Evolutionary conservation across 1,284 basidiomycete genomes (phyloP).

Genomic region (Tetrapyrgos nigripes): DNA sequence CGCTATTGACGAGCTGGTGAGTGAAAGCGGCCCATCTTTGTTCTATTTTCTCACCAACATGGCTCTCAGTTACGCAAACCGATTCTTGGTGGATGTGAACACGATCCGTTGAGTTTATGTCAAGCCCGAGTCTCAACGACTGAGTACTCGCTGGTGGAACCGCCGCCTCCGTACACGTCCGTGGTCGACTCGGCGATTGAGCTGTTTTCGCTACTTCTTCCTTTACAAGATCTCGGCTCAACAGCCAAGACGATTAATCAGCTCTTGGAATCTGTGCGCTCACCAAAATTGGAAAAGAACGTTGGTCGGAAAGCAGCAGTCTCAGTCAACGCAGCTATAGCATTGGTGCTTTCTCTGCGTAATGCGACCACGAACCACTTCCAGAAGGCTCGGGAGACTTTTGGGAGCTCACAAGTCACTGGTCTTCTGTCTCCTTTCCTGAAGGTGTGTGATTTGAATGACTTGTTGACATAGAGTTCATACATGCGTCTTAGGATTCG

Average conservation of each 20-base stretch:
- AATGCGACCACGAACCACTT: slow-evolving; percentile 58
- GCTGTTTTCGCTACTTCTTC: slow-evolving; percentile 84
- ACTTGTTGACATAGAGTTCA: background rate
- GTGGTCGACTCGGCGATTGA: slow-evolving; percentile 91
- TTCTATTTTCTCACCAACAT: slow-evolving; percentile 15
- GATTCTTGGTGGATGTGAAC: slow-evolving; percentile 85
- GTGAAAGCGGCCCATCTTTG: slow-evolving; percentile 26
- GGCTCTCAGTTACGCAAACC: slow-evolving; percentile 71
- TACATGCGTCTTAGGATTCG: slow-evolving; percentile 16
- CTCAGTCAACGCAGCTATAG: slow-evolving; percentile 83
- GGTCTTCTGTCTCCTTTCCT: slow-evolving; percentile 76
- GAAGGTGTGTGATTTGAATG: slow-evolving; percentile 56
- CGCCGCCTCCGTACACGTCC: slow-evolving; percentile 81
- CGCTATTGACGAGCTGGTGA: slow-evolving; percentile 76
- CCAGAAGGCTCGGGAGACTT: slow-evolving; percentile 69
- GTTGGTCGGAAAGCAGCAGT: slow-evolving; percentile 90
- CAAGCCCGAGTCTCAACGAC: slow-evolving; percentile 50
- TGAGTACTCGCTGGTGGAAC: slow-evolving; percentile 57
- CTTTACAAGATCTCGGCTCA: slow-evolving; percentile 77
- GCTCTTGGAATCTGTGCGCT: slow-evolving; percentile 74
- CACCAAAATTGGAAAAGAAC: slow-evolving; percentile 88
- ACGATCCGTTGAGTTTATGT: slow-evolving; percentile 85
- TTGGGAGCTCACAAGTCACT: slow-evolving; percentile 77
- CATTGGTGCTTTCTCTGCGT: slow-evolving; percentile 78
- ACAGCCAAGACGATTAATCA: slow-evolving; percentile 74